A percentile compares a stretch with the other conserved stretches of the same genome.
phyloP scores from a whole-genome alignment of 2,329 filamentous ascomycete species.

The Niveomyces coronatus region DNA sequence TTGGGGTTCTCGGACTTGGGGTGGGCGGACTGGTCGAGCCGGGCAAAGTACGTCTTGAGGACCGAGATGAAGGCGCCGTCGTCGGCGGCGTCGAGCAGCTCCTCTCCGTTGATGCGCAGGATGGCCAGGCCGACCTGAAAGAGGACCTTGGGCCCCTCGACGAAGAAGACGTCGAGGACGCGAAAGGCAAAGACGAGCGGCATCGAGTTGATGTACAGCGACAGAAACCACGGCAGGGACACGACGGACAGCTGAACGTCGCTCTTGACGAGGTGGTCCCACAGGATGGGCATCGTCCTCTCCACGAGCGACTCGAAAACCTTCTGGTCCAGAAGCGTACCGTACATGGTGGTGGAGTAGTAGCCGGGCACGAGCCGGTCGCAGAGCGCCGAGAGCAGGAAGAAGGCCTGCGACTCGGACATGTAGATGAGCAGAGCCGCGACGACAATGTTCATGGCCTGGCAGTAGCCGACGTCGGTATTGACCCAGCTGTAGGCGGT shows the following conservation, averaged over 20 bases:
- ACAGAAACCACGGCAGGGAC: conserved; percentile 94
- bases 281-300: conserved; percentile 95
- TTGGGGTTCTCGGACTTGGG: conserved; percentile 94
- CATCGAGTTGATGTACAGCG: conserved; percentile 99
- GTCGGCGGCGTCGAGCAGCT: conserved; percentile 83
- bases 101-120: conserved; percentile 90
- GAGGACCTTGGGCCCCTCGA: conserved; percentile 92
- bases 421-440: conserved; percentile 98
- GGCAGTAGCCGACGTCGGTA: conserved; percentile 91
- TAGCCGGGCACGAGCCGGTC: conserved; percentile 91
- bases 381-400: conserved; percentile 81
- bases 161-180: conserved; percentile 94
- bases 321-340: conserved; percentile 88
- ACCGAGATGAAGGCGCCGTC: conserved; percentile 96
- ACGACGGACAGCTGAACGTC: conserved; percentile 97
- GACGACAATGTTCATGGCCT: conserved; percentile 99
- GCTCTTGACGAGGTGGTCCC: conserved; percentile 94
- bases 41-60: conserved; percentile 86
- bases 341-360: conserved; percentile 99
- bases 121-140: conserved; percentile 98
- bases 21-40: conserved; percentile 90
- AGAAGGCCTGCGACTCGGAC: conserved; percentile 94
- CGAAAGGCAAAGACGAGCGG: conserved; percentile 94
- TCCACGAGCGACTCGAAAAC: conserved; percentile 98
- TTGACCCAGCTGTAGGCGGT: conserved; percentile 98